These are phyloP conservation scores for Fusarium lyarnte DNA, from an alignment of 2,329 filamentous ascomycete genomes.

Conservation along the genomic window DNA sequence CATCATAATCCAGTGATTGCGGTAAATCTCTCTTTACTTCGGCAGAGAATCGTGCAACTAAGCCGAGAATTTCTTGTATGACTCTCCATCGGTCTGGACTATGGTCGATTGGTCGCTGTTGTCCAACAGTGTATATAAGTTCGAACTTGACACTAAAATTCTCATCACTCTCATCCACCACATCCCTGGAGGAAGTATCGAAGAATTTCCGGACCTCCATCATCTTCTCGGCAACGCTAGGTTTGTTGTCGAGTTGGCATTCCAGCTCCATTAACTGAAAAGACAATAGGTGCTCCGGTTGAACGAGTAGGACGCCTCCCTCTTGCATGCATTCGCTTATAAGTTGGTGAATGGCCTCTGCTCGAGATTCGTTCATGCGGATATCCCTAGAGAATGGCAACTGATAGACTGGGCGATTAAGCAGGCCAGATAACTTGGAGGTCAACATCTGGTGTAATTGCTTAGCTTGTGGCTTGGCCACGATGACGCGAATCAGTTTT, in stretches of 20 bases:
- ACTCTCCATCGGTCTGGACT: slow-evolving; percentile 65
- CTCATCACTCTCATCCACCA: slow-evolving; percentile 74
- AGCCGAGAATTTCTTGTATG: slow-evolving; percentile 61
- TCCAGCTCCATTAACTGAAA: slow-evolving; percentile 71
- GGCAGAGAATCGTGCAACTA: slow-evolving; percentile 50
- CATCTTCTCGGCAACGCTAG: slow-evolving; percentile 46
- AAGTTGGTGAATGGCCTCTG: slow-evolving; percentile 49
- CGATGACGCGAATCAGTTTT: slow-evolving; percentile 65
- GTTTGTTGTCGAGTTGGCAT: slow-evolving; percentile 46
- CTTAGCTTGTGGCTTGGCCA: slow-evolving; percentile 67
- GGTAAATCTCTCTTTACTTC: slow-evolving; percentile 47
- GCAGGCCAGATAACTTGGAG: slow-evolving; percentile 60
- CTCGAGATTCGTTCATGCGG: slow-evolving; percentile 35
- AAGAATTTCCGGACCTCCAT: slow-evolving; percentile 58
- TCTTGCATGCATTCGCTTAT: slow-evolving; percentile 57
- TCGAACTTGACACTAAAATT: slow-evolving; percentile 70
- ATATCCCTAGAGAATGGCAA: slow-evolving; percentile 68
- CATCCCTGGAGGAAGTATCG: slow-evolving; percentile 57
- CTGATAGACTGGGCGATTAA: slow-evolving; percentile 63
- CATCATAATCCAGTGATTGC: slow-evolving; percentile 54
- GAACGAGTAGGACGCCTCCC: slow-evolving; percentile 66
- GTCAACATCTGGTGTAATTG: slow-evolving; percentile 61
- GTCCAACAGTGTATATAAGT: slow-evolving; percentile 70
- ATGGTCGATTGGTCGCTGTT: slow-evolving; percentile 60
- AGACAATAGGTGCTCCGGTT: slow-evolving; percentile 72